Evolutionary conservation across 768 basidiomycete genomes (phyloP).

Genomic region (Polyporus arcularius): DNA sequence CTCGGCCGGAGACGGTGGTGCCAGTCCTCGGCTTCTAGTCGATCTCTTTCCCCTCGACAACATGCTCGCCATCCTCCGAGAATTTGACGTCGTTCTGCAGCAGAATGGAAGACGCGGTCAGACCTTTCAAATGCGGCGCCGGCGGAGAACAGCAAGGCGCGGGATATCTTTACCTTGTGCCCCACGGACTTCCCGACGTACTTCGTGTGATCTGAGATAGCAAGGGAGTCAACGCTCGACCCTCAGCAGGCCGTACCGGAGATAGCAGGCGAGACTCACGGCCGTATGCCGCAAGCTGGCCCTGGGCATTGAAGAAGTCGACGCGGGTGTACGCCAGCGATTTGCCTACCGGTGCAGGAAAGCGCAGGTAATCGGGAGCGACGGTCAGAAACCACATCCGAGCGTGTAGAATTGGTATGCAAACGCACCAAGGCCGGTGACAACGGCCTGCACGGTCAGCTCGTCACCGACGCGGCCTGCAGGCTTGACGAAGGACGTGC

Average conservation of each 20-base stretch:
- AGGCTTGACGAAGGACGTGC: conserved; percentile 73
- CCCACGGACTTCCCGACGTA: conserved; percentile 71
- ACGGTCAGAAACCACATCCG: neutral
- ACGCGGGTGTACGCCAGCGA: conserved; percentile 80
- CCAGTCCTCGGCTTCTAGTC: conserved; percentile 27
- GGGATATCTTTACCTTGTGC: conserved; percentile 36
- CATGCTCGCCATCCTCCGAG: conserved; percentile 72
- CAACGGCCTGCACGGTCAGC: conserved; percentile 60
- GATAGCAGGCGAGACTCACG: conserved; percentile 46
- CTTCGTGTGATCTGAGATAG: conserved; percentile 73
- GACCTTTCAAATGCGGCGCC: too few species aligned
- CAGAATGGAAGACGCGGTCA: neutral
- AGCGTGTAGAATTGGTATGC: neutral
- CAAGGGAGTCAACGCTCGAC: conserved; percentile 1
- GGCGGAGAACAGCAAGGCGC: conserved; percentile 31
- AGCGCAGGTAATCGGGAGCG: neutral
- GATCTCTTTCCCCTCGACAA: conserved; percentile 64
- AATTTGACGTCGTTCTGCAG: conserved; percentile 75
- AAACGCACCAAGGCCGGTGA: conserved; percentile 69
- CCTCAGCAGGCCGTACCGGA: neutral
- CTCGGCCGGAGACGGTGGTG: neutral
- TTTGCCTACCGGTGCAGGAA: conserved; percentile 52
- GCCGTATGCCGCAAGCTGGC: conserved; percentile 79
- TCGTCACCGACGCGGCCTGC: conserved; percentile 72
- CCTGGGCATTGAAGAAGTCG: conserved; percentile 67